phyloP scores from a whole-genome alignment of 164 flowering plant genomes.

The Vitis cinerea region DNA sequence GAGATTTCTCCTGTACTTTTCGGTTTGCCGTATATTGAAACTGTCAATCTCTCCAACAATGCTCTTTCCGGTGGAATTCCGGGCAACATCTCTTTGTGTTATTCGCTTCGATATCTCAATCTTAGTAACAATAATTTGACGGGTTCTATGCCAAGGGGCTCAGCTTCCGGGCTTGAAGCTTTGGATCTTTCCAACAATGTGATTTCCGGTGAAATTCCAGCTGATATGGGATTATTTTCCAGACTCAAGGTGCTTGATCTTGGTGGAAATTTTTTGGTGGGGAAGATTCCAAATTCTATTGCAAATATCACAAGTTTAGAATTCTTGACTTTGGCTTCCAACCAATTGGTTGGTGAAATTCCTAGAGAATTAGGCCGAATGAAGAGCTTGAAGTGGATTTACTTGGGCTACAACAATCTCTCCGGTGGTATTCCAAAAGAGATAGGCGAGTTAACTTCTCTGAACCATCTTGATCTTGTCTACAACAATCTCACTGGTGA shows the following conservation, averaged over 20 bases:
- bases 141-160: slow-evolving; percentile 48
- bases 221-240: slow-evolving; percentile 35
- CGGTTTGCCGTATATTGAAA: slow-evolving; percentile 37
- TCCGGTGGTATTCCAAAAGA: slow-evolving; percentile 68
- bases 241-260: slow-evolving; percentile 58
- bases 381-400: slow-evolving; percentile 63
- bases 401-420: slow-evolving; percentile 80
- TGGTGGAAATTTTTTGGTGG: slow-evolving; percentile 68
- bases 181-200: slow-evolving; percentile 71
- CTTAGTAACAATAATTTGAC: slow-evolving; percentile 74
- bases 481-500: slow-evolving; percentile 75
- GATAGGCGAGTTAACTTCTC: slow-evolving; percentile 48
- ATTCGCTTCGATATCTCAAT: slow-evolving; percentile 54
- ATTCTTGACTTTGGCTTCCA: slow-evolving; percentile 58
- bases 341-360: slow-evolving; percentile 60
- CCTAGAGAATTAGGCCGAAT: slow-evolving; percentile 48
- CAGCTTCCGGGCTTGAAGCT: slow-evolving; percentile 32
- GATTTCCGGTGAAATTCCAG: slow-evolving; percentile 55
- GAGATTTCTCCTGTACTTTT: slow-evolving; percentile 39
- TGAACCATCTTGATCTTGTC: slow-evolving; percentile 78
- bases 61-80: slow-evolving; percentile 58
- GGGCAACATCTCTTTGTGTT: slow-evolving; percentile 25
- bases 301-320: slow-evolving; percentile 38
- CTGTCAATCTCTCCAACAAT: slow-evolving; percentile 59
- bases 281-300: slow-evolving; percentile 47